These are phyloP conservation scores for Hordeum pubiflorum DNA, from an alignment of 202 grass and related monocot species.

Conservation along the genomic window DNA sequence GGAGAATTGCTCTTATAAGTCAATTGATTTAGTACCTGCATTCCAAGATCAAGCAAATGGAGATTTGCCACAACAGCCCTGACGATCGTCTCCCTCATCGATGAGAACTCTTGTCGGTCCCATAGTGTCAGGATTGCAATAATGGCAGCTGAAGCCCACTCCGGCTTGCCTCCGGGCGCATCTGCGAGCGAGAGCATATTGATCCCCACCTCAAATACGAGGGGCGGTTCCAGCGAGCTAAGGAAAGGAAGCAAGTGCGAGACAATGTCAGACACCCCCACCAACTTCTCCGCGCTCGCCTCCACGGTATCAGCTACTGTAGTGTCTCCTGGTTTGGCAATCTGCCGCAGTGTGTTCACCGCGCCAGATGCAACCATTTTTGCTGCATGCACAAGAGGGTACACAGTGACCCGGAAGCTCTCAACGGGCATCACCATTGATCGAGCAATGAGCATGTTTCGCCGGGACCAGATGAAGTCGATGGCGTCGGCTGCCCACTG, in stretches of 20 bases:
- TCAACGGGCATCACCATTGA: constrained; percentile 85
- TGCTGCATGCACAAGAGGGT: constrained; percentile 74
- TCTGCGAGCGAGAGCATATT: constrained; percentile 94
- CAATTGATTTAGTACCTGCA: constrained; percentile 51
- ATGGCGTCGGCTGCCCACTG: constrained; percentile 77
- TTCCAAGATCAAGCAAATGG: constrained; percentile 93
- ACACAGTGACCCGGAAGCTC: constrained; percentile 76
- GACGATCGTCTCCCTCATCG: constrained; percentile 85
- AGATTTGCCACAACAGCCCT: constrained; percentile 90
- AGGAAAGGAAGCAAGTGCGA: constrained; percentile 88
- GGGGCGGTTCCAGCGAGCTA: constrained; percentile 80
- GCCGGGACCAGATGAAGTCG: constrained; percentile 68
- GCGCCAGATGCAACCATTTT: constrained; percentile 78
- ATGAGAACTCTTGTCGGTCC: constrained; percentile 93
- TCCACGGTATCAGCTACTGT: constrained; percentile 27
- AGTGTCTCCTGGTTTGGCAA: constrained; percentile 62
- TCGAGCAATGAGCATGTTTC: constrained; percentile 82
- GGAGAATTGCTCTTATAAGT: not conserved
- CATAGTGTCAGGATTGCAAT: constrained; percentile 83
- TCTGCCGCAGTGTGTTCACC: constrained; percentile 53
- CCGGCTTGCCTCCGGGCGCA: constrained; percentile 92
- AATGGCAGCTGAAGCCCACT: constrained; percentile 94
- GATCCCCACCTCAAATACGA: constrained; percentile 94
- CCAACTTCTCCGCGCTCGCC: constrained; percentile 73
- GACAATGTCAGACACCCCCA: constrained; percentile 85